Evolutionary conservation across 1,139 yeast genomes (phyloP).

Genomic region (Debaryomyces subglobosus): DNA sequence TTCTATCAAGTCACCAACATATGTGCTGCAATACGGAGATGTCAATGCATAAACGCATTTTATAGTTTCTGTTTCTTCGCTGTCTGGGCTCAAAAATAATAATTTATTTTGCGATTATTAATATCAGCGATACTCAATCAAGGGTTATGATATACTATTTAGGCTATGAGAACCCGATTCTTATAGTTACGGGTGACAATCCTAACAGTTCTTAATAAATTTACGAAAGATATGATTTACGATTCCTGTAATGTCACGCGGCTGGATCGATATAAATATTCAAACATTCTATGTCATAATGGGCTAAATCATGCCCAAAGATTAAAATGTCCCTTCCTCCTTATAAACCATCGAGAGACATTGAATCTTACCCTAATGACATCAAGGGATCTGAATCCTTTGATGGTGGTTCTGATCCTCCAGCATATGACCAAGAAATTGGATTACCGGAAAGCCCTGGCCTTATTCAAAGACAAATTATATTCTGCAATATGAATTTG

Average conservation of each 20-base stretch:
- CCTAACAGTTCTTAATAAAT: background rate
- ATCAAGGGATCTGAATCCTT: background rate
- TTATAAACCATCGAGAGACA: background rate
- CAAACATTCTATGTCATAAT: background rate
- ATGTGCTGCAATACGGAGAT: constrained; percentile 27
- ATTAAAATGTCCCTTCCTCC: background rate
- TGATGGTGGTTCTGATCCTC: background rate
- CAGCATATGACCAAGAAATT: background rate
- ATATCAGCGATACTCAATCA: background rate
- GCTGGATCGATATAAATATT: background rate
- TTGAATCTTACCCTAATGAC: background rate
- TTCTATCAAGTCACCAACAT: constrained; percentile 27
- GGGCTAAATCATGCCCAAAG: background rate
- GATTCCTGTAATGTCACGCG: background rate
- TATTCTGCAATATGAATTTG: constrained; percentile 1
- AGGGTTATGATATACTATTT: background rate
- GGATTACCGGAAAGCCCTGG: background rate
- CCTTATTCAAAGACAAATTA: background rate
- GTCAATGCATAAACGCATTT: background rate
- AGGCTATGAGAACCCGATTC: background rate
- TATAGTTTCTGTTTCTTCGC: background rate
- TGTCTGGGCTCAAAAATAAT: background rate
- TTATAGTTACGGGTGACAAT: background rate
- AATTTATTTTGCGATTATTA: background rate
- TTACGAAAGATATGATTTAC: background rate